A percentile compares a stretch with the other conserved stretches of the same genome.
These are phyloP conservation scores for Populus alba DNA, from an alignment of 345 rosid species.

Conservation along the genomic window DNA sequence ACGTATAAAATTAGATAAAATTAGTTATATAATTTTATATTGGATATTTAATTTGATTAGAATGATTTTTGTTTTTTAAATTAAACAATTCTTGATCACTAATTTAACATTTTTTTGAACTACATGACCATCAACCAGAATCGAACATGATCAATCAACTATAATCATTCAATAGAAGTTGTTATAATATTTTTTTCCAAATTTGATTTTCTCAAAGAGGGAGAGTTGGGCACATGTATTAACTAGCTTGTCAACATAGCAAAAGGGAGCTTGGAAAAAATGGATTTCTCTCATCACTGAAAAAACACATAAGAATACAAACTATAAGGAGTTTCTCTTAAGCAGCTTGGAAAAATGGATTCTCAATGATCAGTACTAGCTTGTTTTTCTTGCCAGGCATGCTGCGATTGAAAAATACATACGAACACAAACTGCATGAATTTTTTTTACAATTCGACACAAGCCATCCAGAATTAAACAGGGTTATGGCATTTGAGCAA, in stretches of 20 bases:
- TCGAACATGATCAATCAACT: too few species aligned
- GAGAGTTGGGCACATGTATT: background rate
- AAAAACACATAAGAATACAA: background rate
- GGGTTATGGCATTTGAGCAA: background rate
- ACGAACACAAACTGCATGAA: background rate
- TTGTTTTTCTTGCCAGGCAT: background rate
- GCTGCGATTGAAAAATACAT: constrained; percentile 2
- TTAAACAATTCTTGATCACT: too few species aligned
- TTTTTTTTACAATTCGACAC: constrained; percentile 5
- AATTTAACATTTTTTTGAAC: too few species aligned
- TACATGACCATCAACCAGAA: too few species aligned
- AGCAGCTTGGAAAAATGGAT: background rate
- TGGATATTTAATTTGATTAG: too few species aligned
- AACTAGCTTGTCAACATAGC: background rate
- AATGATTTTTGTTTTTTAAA: too few species aligned
- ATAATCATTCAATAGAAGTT: too few species aligned
- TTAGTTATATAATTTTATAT: too few species aligned
- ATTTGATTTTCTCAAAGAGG: background rate
- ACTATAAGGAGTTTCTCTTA: background rate
- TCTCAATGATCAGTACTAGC: background rate
- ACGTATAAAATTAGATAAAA: too few species aligned
- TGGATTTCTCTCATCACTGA: constrained; percentile 1
- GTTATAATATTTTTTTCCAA: too few species aligned
- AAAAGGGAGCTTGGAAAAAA: background rate
- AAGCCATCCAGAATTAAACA: constrained; percentile 11